Evolutionary conservation across 208 protist genomes (phyloP).

Genomic region (Acanthamoeba quina): DNA sequence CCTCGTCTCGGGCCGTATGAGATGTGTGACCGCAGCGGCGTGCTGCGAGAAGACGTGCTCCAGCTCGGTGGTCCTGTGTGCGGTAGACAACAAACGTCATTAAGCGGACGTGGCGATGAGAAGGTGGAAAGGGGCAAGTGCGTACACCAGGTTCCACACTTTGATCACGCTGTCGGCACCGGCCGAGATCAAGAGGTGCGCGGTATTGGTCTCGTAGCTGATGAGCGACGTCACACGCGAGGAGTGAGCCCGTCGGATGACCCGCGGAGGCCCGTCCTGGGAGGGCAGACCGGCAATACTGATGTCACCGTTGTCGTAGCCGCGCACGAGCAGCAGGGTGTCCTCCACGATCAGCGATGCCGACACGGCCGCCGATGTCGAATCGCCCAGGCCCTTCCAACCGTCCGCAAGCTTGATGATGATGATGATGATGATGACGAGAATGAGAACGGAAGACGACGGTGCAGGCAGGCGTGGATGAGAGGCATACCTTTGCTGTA

Average conservation of each 20-base stretch:
- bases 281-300: constrained; percentile 33
- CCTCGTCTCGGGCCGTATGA: constrained; percentile 23
- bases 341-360: constrained; percentile 30
- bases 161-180: constrained; percentile 52
- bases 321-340: constrained; percentile 19
- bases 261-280: background rate
- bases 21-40: constrained; percentile 7
- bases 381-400: background rate
- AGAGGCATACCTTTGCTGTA: background rate
- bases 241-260: constrained; percentile 20
- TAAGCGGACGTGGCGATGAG: background rate
- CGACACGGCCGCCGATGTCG: background rate
- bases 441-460: background rate
- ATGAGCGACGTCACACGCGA: constrained; percentile 24
- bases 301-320: constrained; percentile 64
- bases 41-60: constrained; percentile 47
- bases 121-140: background rate
- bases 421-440: background rate
- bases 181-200: background rate
- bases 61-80: background rate
- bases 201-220: background rate
- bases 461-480: no score
- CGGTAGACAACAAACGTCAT: background rate
- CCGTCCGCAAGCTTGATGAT: background rate
- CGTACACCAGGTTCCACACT: constrained; percentile 68